phyloP scores from a whole-genome alignment of 2,329 filamentous ascomycete species.

The Diatrype stigma region DNA sequence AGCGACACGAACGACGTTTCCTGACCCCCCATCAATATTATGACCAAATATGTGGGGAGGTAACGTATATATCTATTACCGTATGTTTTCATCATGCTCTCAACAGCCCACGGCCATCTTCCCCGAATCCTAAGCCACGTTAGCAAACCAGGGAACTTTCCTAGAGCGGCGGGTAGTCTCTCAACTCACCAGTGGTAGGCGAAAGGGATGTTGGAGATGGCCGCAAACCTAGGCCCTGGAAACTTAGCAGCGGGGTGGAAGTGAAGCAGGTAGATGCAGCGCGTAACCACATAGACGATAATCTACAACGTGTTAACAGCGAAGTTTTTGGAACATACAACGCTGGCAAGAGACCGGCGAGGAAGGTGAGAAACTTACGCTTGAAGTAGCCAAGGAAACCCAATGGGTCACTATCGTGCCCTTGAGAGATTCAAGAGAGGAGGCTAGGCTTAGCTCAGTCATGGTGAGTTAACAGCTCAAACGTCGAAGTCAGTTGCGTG shows the following conservation, averaged over 20 bases:
- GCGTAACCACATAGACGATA: slow-evolving; percentile 2
- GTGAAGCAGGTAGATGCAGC: slow-evolving; percentile 8
- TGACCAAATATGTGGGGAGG: neutral
- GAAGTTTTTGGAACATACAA: too few relatives aligned
- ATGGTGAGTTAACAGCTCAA: too few relatives aligned
- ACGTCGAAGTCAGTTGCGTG: too few relatives aligned
- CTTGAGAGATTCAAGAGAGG: too few relatives aligned
- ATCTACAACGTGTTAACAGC: slow-evolving; percentile 1
- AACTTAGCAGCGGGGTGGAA: slow-evolving; percentile 13
- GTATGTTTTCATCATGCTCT: slow-evolving; percentile 8
- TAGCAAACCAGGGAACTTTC: neutral
- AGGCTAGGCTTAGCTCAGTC: too few relatives aligned
- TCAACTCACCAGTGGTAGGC: slow-evolving; percentile 11
- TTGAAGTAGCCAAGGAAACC: too few relatives aligned
- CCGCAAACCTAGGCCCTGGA: slow-evolving; percentile 12
- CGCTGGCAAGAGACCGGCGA: too few relatives aligned
- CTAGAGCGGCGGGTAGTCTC: neutral
- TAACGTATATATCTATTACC: neutral
- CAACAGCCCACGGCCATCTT: slow-evolving; percentile 10
- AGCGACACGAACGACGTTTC: slow-evolving; percentile 10
- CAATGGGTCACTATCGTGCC: too few relatives aligned
- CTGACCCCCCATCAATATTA: neutral
- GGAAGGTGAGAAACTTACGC: too few relatives aligned
- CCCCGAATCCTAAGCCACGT: slow-evolving; percentile 4
- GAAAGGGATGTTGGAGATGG: slow-evolving; percentile 8